These are phyloP conservation scores for Vitis rupestris DNA, from an alignment of 164 flowering plant genomes.

Conservation along the genomic window DNA sequence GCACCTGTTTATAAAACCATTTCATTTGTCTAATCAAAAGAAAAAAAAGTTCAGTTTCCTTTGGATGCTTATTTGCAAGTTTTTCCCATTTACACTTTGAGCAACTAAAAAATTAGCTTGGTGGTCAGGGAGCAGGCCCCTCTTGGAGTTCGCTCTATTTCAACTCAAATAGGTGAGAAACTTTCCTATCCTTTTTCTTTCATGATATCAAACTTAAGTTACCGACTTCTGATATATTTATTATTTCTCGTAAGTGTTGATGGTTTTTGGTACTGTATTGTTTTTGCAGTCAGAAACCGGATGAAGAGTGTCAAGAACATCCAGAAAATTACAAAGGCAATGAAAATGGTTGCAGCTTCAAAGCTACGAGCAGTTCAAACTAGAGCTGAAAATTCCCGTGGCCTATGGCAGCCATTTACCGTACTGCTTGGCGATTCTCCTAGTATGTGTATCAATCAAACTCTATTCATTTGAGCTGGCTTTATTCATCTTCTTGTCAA, in stretches of 20 bases:
- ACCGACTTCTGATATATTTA: neutral
- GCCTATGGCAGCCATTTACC: slow-evolving; percentile 96
- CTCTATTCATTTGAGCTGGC: neutral
- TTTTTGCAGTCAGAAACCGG: slow-evolving; percentile 76
- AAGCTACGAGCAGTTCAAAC: slow-evolving; percentile 85
- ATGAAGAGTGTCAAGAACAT: slow-evolving; percentile 98
- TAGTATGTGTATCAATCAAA: slow-evolving; percentile 45
- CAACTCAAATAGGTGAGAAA: slow-evolving; percentile 85
- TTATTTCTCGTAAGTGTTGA: neutral
- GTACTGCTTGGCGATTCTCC: slow-evolving; percentile 94
- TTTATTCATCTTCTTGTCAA: too few relatives aligned
- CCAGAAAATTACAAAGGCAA: slow-evolving; percentile 98
- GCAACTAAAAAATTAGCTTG: slow-evolving; percentile 18
- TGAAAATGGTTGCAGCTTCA: slow-evolving; percentile 99
- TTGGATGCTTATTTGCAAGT: neutral
- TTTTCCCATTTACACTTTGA: neutral
- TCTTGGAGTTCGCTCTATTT: slow-evolving; percentile 69
- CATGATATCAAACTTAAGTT: neutral
- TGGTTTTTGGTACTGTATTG: neutral
- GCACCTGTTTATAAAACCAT: too few relatives aligned
- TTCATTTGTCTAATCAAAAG: too few relatives aligned
- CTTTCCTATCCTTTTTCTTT: neutral
- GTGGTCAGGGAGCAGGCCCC: slow-evolving; percentile 60
- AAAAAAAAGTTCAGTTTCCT: too few relatives aligned
- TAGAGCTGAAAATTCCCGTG: slow-evolving; percentile 94